Base-by-base conservation (phyloP, 2,329 filamentous ascomycete species). In the Sclerotinia borealis region DNA sequence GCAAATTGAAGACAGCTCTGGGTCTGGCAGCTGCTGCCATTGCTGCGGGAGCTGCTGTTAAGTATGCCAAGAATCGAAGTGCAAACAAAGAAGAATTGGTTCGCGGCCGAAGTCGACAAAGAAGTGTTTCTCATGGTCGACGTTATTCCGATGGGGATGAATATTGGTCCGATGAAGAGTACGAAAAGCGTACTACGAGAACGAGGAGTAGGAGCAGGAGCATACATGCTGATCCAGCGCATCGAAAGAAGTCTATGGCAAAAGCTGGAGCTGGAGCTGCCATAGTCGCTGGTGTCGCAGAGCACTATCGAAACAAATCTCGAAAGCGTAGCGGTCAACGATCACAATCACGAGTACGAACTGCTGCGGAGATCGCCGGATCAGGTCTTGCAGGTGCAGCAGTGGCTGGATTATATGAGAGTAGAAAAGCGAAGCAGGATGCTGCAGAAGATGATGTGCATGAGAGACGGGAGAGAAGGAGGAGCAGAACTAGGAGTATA, bases 31-130 rank as follows among this genome's bases (percentile, higher is more conserved):
- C 85, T 11, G 84, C 85, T 27, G 85, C 85, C 19, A 78, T 88
- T 29, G 85, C 85, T 9, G 83, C 86, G 25, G 85, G 85, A 4
- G 85, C 85, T n/a, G 85, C 85, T 6, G 81, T 84, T 66, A 87
- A 87, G 71, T 87, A 86, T 70, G 82, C 84, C 72, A 81, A 86
- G 66, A 80, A 81, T 68, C 83, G 79, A 74, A 86, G 84, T 70
- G 74, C 82, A 50, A 83, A 87, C 50, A 84, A 82, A 70, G 85
- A 86, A 67, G 85, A 87, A 69, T 73, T 79, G 17, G 76, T 71
- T 31, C 82, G 85, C 56, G 85, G 85, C 11, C 70, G 73, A 29
- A 81, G 81, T 69, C 79, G 81, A 37, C 79, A 76, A 48, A 78
- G 82, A 45, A 79, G 60, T 78, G 78, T 70, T n/a, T 72, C 72